Base-by-base conservation (phyloP, 768 basidiomycete genomes). In the Tephrocybe sp. region DNA sequence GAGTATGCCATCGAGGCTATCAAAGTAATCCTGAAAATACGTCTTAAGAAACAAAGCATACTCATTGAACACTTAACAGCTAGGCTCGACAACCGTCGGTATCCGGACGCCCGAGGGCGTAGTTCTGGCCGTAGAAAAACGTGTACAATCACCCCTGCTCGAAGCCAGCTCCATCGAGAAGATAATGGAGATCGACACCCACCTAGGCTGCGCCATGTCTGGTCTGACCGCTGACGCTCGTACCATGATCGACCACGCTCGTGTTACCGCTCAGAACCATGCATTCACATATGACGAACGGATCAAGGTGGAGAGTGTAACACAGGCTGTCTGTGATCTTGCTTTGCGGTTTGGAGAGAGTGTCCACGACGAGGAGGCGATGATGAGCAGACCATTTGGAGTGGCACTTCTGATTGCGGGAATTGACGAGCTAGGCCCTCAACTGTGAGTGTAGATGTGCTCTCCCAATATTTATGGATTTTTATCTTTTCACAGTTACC, bases 1-100 rank as follows among this genome's bases (percentile, higher is more conserved):
- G 97, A 99, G 73, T 98, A 98, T 78, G 97, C 97, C 45, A 99
- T 98, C 67, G 97, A 99, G 65, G 97, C 97, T 7, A 98, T 98
- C 71, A 98, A 97, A 73, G 94, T 94, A 57, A 52, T 66, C 51
- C n/a, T 21, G 21, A 30, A 24, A 26, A 33, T 23, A 20, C 14
- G 7, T 33, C 11, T 11, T 20, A 9, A 50, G 36, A 21, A 25
- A 15, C 23, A 34, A 33, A 32, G 26, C 49, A 21, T 39, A 47
- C 44, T 54, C 51, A 52, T 26, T 44, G 17, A 34, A n/a, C 26
- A n/a, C 30, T 38, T 36, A 47, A 49, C 65, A 98, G 95, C 88
- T 98, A 63, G 97, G 97, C 49, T 98, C 94, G 51, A 98, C 97
- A 55, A 97, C 97, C 36, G 90, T 99, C 60, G 97, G 96, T 53